Base-by-base conservation (phyloP, 1,284 basidiomycete species). In the Pseudozyma tsukubaensis region DNA sequence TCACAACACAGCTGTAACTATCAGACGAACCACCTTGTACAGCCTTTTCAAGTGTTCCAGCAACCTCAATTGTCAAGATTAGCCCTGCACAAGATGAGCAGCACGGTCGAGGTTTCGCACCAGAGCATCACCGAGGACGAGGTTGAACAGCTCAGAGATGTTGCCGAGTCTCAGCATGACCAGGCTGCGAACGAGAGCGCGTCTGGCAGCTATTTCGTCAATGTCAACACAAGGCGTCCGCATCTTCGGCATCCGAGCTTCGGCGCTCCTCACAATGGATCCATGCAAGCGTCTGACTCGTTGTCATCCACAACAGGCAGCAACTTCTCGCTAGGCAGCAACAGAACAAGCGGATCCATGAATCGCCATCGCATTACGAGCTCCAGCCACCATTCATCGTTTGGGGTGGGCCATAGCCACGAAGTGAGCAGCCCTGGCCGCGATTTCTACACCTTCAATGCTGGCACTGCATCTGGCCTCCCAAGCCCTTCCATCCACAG, bases 141-240 rank as follows among this genome's bases (percentile, higher is more conserved):
- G 50, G 58, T 64, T 14, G 62, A 64, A 55, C 62, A 64, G 40
- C 62, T 64, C 14, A 21, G 35, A 9, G 62, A 64, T 9, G 32
- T 64, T 4, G 50, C 55, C 3, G 7, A n/a, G 2, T 16, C 48
- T 29, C 21, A 24, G 43, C 16, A 42, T 24, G 21, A 35, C 6
- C 29, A n/a, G n/a, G n/a, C 54, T 40, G 42, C 12, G 14, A 40
- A 16, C 16, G 29, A 2, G 14, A 40, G 55, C 37, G 13, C 35
- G 6, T 21, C 12, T n/a, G 58, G 58, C 4, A 13, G 54, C 53
- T 64, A 52, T 34, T 51, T 53, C 34, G 44, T 45, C 12, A 16
- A 36, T 29, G 36, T 36, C 18, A n/a, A n/a, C n/a, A n/a, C n/a
- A n/a, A 36, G 40, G 18, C 47, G 34, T 19, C 49, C 58, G n/a